phyloP scores from a whole-genome alignment of 78 protist species.

The Guillardia theta region DNA sequence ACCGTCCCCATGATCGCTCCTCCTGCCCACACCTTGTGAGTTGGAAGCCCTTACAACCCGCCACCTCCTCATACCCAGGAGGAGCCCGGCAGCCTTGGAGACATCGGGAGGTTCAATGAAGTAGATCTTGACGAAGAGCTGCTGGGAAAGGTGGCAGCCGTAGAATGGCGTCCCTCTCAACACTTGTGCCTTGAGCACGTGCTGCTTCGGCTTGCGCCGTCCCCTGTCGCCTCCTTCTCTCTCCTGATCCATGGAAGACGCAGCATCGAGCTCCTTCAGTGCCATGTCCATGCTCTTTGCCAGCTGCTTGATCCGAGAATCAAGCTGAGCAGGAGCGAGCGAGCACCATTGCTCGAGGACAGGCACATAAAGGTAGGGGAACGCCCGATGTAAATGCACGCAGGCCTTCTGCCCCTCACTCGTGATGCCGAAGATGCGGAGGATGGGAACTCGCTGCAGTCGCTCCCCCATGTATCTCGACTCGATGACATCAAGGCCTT shows the following conservation, averaged over 20 bases:
- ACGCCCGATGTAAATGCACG: conserved; percentile 75
- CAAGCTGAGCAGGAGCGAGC: not conserved
- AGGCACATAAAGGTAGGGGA: conserved; percentile 77
- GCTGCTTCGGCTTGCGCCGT: not conserved
- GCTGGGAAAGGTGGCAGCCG: conserved; percentile 71
- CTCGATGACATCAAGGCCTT: not conserved
- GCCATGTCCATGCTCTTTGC: conserved; percentile 62
- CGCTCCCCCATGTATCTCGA: not conserved
- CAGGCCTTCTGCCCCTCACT: conserved; percentile 80
- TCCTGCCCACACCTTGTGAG: conserved; percentile 50
- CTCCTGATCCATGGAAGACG: not conserved
- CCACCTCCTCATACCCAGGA: not conserved
- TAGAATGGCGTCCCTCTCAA: conserved; percentile 73
- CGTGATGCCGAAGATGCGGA: conserved; percentile 80
- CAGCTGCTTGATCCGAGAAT: conserved; percentile 43
- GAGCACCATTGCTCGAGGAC: not conserved
- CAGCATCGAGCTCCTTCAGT: not conserved
- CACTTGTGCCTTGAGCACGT: conserved; percentile 47
- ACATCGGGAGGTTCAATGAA: conserved; percentile 45
- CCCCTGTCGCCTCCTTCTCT: not conserved
- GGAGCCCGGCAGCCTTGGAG: not conserved
- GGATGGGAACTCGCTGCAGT: conserved; percentile 69
- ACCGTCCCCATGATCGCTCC: conserved; percentile 51
- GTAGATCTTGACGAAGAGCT: conserved; percentile 65
- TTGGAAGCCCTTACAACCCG: conserved; percentile 34